Evolutionary conservation across 441 rosid species (phyloP), one percentile per base, ranked within the genome.

Genomic region (Aquilaria agallochum): DNA sequence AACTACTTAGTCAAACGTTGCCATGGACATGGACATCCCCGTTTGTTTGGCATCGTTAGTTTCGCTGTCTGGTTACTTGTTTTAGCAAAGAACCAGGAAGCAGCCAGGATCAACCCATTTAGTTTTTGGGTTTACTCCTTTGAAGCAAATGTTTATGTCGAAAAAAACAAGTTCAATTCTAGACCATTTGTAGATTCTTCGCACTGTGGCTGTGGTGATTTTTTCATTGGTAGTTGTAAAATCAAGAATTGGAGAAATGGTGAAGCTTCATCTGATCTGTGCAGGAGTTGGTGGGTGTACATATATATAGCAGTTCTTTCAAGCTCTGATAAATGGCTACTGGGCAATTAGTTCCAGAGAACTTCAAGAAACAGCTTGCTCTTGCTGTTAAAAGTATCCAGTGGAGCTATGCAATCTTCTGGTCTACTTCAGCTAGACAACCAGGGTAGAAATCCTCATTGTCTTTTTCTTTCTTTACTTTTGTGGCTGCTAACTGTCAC

Each of bases 361-460:
- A 74, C 59, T 71, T 86, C 73, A 84, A 70, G 81, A 67, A 77
- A 72, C 80, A 77, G 73, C 93, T 89, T 65, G 91, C 91, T 62
- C 74, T 84, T 66, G 88, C 93, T 44, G 89, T 89, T 62, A 83
- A 83, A 59, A 84, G 72, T 75, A 75, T 81, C 57, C 86, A 89
- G 30, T 89, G 96, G 96, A 86, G 93, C 71, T 89, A 89, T 71
- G 93, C 89, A 66, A 80, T 90, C 61, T 85, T 89, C 79, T 89
- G 96, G 93, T 79, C 90, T 66, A 70, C 74, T 66, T 84, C 88
- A 65, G 65, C 80, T 34, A 56, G 65, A 57, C 83, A 84, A 66
- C 86, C 76, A 36, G 90, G 90, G 96, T 88, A 80, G 49, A 34
- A 11, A 56, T 62, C 53, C 65, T 48, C 55, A 33, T 46, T 55